These are phyloP conservation scores for Marvania coccoides DNA, from an alignment of 139 green algal genomes.

Conservation along the genomic window DNA sequence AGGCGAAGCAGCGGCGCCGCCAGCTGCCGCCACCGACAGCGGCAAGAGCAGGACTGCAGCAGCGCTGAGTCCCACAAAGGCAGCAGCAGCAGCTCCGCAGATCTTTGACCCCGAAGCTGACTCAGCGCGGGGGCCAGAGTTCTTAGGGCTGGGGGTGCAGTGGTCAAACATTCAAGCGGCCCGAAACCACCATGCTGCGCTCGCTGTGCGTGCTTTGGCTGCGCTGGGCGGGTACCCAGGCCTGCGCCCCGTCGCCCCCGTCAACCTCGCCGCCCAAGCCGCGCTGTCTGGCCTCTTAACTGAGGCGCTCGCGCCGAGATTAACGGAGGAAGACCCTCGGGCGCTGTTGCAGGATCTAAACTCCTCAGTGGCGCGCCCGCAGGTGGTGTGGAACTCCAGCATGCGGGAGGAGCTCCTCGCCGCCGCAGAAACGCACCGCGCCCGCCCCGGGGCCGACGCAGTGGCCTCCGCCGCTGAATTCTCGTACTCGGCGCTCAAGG, in stretches of 20 bases:
- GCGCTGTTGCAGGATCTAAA: slow-evolving; percentile 60
- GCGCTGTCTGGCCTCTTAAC: slow-evolving; percentile 73
- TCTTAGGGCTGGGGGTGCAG: slow-evolving; percentile 26
- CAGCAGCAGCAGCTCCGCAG: neutral
- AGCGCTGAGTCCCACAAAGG: no score
- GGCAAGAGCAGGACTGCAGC: neutral
- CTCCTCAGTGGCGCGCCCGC: slow-evolving; percentile 47
- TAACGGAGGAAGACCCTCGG: slow-evolving; percentile 51
- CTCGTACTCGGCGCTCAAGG: slow-evolving; percentile 26
- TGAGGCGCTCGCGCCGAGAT: slow-evolving; percentile 50
- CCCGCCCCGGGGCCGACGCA: neutral
- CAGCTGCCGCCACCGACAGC: neutral
- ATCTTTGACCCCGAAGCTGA: neutral
- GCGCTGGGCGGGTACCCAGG: slow-evolving; percentile 41
- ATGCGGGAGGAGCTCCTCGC: slow-evolving; percentile 77
- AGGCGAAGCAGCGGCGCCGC: slow-evolving; percentile 2
- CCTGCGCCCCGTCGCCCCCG: slow-evolving; percentile 16
- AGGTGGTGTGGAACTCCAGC: slow-evolving; percentile 79
- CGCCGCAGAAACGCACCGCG: slow-evolving; percentile 28
- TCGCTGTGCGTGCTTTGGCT: slow-evolving; percentile 59
- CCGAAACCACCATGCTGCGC: slow-evolving; percentile 64
- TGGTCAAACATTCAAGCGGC: slow-evolving; percentile 36
- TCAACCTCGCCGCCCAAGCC: slow-evolving; percentile 1
- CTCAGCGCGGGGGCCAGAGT: neutral
- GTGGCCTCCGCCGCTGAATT: slow-evolving; percentile 8